Base-by-base conservation (phyloP, 805 yeast genomes). In the Yarrowia porcina region DNA sequence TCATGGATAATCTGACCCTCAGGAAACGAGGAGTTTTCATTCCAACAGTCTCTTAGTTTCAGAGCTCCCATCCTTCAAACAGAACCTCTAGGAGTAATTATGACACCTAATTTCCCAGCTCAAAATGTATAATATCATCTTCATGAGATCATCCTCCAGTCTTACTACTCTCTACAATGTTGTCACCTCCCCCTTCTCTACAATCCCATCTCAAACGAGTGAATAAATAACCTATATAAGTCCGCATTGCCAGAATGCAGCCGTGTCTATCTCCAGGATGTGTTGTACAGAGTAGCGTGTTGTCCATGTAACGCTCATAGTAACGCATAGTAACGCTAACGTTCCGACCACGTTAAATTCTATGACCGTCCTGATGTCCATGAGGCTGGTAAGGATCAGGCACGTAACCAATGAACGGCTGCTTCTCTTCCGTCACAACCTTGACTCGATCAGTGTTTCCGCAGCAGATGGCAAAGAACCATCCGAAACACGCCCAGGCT, bases 391-490 rank as follows among this genome's bases (percentile, higher is more conserved):
- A 56, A 5, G 61, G 61, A 27, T 65, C 62, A 23, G 68, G 68
- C 25, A 65, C 66, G 25, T 70, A 69, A 41, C 73, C 72, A 28
- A 71, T 69, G 59, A 69, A 71, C 1, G 72, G 72, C 66, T 71
- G 66, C 63, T 66, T 69, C 47, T 71, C 73, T 30, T 67, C 68
- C 20, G 61, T 44, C 13, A 65, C 52, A 18, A 60, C 45, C 50
- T 68, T 50, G 39, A 5, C 21, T 21, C 44, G 44, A 35, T 62
- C 27, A 0, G 75, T 65, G n/a, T 69, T 66, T 47, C 81, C 80
- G 68, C 81, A 79, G 71, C 83, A 80, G 28, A 75, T 71, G 27
- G 78, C 73, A 52, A 78, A 66, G 63, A 73, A 65, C 81, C 81
- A 80, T 61, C 77, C 68, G 20, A 80, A 18, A n/a, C 73, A 66